These are phyloP conservation scores for Fusarium lateritium DNA, from an alignment of 2,329 filamentous ascomycete genomes.

Conservation along the genomic window DNA sequence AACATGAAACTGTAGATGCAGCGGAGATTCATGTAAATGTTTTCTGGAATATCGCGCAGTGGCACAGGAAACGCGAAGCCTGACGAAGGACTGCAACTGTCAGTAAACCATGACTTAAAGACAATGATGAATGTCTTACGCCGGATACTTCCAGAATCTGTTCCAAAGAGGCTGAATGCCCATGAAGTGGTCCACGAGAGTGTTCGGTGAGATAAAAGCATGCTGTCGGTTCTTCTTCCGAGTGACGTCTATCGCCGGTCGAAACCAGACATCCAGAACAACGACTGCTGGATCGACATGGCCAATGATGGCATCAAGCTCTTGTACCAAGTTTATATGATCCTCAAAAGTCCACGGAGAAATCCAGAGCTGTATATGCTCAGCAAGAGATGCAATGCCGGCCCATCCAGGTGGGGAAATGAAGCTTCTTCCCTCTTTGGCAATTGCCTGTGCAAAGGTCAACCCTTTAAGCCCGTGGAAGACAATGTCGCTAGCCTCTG, in stretches of 20 bases:
- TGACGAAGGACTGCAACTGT: constrained; percentile 55
- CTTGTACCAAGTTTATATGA: constrained; percentile 4
- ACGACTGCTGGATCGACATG: constrained; percentile 1
- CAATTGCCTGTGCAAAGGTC: constrained; percentile 1
- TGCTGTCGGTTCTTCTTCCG: constrained; percentile 13
- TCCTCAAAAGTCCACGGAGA: constrained; percentile 15
- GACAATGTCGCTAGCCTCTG: accelerated
- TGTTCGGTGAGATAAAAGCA: constrained; percentile 13
- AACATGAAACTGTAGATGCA: constrained; percentile 50
- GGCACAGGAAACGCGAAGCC: constrained; percentile 63
- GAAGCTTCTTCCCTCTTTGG: constrained; percentile 3
- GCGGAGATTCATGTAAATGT: constrained; percentile 53
- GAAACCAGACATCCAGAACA: constrained; percentile 9
- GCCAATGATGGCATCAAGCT: neutral
- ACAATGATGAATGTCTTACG: constrained; percentile 11
- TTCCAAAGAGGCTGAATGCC: constrained; percentile 27
- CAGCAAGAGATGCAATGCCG: neutral
- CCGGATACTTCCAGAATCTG: constrained; percentile 46
- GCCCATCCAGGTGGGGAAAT: constrained; percentile 8
- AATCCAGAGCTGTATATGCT: constrained; percentile 27
- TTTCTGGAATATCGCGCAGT: constrained; percentile 50
- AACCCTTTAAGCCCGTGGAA: constrained; percentile 3
- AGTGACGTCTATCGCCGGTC: constrained; percentile 12
- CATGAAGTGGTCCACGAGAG: constrained; percentile 32
- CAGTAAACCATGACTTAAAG: neutral